A percentile compares a stretch with the other conserved stretches of the same genome.
Evolutionary conservation across 352 stramenopile genomes (phyloP).

Genomic region (Peronospora destructor): DNA sequence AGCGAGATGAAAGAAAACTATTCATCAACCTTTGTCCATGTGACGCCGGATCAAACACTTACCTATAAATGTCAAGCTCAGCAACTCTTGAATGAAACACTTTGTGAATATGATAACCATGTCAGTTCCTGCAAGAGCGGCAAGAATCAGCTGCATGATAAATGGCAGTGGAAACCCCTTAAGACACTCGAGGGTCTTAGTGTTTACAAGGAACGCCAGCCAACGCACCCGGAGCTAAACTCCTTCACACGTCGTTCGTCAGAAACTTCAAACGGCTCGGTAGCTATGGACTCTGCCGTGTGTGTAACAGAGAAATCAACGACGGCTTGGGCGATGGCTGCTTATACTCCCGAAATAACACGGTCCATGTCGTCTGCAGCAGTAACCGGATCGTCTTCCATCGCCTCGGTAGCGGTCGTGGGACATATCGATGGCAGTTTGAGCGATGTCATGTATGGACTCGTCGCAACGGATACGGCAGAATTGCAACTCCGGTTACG

Average conservation of each 20-base stretch:
- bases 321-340: conserved; percentile 25
- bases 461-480: conserved; percentile 22
- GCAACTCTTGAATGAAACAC: conserved; percentile 22
- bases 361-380: conserved; percentile 3
- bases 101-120: conserved; percentile 19
- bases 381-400: conserved; percentile 6
- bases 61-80: conserved; percentile 17
- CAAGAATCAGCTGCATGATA: conserved; percentile 25
- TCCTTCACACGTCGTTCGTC: not conserved
- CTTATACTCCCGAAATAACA: conserved; percentile 20
- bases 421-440: conserved; percentile 28
- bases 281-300: conserved; percentile 2
- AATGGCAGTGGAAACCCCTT: conserved; percentile 30
- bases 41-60: conserved; percentile 14
- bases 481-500: conserved; percentile 26
- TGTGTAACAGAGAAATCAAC: conserved; percentile 8
- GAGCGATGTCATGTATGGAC: conserved; percentile 34
- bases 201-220: conserved; percentile 31
- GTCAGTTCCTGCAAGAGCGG: conserved; percentile 6
- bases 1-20: not conserved
- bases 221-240: conserved; percentile 17
- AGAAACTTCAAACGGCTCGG: conserved; percentile 5
- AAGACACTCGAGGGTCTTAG: conserved; percentile 23
- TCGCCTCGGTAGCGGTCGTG: conserved; percentile 18
- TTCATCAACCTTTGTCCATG: conserved; percentile 3